phyloP scores from a whole-genome alignment of 768 basidiomycete species.

The Lactarius hatsudake region DNA sequence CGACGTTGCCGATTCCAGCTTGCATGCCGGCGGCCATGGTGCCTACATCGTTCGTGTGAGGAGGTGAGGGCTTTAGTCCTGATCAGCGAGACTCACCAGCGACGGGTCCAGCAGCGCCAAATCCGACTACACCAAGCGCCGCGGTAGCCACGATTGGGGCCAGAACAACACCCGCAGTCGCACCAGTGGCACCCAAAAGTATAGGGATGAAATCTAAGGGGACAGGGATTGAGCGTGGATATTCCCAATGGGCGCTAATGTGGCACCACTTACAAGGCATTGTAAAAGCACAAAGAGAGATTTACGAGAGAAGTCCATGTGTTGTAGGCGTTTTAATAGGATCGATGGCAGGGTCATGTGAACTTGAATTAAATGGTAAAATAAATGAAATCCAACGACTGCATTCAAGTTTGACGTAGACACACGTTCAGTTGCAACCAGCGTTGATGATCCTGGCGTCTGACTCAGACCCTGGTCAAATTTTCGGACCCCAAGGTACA shows the following conservation, averaged over 20 bases:
- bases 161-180: neutral
- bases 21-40: slow-evolving; percentile 4
- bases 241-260: neutral
- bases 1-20: neutral
- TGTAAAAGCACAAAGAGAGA: neutral
- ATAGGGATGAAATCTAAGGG: neutral
- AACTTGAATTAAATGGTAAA: too few species aligned
- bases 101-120: slow-evolving; percentile 9
- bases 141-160: neutral
- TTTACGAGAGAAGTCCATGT: neutral
- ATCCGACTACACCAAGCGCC: neutral
- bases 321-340: too few species aligned
- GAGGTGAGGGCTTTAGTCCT: neutral
- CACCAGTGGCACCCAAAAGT: neutral
- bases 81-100: neutral
- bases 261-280: slow-evolving; percentile 5
- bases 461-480: too few species aligned
- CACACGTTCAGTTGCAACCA: too few species aligned
- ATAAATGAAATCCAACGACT: too few species aligned
- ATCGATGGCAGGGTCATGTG: too few species aligned
- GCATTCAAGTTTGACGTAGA: too few species aligned
- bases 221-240: neutral
- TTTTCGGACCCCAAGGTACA: too few species aligned
- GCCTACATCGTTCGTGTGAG: neutral
- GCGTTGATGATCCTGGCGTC: too few species aligned